Conservation (phyloP, 2,329 filamentous ascomycete species). For the Phialophora tarda region DNA sequence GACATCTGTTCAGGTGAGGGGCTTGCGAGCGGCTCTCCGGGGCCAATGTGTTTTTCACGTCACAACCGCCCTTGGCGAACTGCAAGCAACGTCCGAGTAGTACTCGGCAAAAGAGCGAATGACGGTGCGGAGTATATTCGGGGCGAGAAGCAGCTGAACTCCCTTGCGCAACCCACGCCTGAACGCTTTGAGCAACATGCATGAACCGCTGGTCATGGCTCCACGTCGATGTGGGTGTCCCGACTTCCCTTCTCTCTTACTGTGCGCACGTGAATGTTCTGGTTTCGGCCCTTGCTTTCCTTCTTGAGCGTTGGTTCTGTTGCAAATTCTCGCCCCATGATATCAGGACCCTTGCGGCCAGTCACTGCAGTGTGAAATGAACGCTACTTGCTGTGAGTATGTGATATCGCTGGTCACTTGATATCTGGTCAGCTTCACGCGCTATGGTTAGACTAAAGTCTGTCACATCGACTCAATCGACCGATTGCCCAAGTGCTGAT, state of each 20-base stretch:
- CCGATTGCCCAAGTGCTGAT: background rate
- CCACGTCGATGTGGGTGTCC: constrained; percentile 21
- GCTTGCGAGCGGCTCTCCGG: background rate
- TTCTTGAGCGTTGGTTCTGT: background rate
- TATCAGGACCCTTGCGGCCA: background rate
- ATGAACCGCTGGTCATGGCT: constrained; percentile 23
- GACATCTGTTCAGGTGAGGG: background rate
- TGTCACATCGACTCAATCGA: background rate
- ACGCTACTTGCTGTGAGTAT: background rate
- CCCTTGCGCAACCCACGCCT: constrained; percentile 13
- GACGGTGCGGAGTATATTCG: background rate
- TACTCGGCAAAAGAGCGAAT: background rate
- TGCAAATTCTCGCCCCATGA: background rate
- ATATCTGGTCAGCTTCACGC: background rate
- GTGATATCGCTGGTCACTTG: background rate
- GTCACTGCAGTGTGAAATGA: background rate
- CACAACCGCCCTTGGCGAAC: constrained; percentile 5
- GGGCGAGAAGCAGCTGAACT: constrained; percentile 7
- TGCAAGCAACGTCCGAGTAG: background rate
- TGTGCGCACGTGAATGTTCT: constrained; percentile 9
- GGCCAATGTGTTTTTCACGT: background rate
- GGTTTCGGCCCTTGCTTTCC: background rate
- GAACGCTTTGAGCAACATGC: constrained; percentile 20
- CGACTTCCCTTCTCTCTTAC: background rate
- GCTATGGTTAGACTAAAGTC: background rate